These are phyloP conservation scores for Colletotrichum sojae DNA, from an alignment of 2,329 filamentous ascomycete species.

Conservation along the genomic window DNA sequence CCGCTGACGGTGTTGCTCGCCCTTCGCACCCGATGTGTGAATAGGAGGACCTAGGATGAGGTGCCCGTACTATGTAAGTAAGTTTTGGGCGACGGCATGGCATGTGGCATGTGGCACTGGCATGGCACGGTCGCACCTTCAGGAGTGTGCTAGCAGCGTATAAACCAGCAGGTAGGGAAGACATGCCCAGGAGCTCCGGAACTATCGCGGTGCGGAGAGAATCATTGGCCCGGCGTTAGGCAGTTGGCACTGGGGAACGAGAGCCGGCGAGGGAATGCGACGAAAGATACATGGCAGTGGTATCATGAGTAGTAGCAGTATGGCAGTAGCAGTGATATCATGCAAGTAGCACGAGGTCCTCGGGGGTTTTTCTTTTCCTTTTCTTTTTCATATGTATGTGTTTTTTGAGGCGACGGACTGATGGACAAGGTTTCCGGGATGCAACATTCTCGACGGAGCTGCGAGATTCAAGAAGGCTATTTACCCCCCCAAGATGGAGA, in stretches of 20 bases:
- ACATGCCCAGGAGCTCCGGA: background rate
- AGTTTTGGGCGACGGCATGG: constrained; percentile 18
- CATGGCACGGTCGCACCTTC: constrained; percentile 18
- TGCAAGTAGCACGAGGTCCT: no score
- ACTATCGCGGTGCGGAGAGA: background rate
- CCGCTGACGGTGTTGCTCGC: constrained; percentile 4
- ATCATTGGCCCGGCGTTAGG: constrained; percentile 2
- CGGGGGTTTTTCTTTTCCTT: no score
- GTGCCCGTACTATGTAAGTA: background rate
- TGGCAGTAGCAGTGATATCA: no score
- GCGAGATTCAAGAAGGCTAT: constrained; percentile 22
- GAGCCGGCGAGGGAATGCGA: background rate
- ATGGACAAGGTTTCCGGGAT: constrained; percentile 29
- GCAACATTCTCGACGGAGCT: constrained; percentile 19
- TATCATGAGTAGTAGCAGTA: no score
- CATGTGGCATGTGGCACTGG: constrained; percentile 24
- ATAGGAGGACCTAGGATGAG: background rate
- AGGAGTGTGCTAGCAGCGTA: background rate
- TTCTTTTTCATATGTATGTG: no score
- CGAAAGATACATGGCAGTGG: no score
- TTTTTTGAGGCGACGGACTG: constrained; percentile 10
- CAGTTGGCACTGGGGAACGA: background rate
- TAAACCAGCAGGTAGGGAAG: constrained; percentile 1
- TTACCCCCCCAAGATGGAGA: constrained; percentile 8
- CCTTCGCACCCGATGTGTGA: constrained; percentile 10